Evolutionary conservation across 495 filamentous ascomycete genomes (phyloP), one percentile per base, ranked within the genome.

Genomic region (Neurospora intermedia): DNA sequence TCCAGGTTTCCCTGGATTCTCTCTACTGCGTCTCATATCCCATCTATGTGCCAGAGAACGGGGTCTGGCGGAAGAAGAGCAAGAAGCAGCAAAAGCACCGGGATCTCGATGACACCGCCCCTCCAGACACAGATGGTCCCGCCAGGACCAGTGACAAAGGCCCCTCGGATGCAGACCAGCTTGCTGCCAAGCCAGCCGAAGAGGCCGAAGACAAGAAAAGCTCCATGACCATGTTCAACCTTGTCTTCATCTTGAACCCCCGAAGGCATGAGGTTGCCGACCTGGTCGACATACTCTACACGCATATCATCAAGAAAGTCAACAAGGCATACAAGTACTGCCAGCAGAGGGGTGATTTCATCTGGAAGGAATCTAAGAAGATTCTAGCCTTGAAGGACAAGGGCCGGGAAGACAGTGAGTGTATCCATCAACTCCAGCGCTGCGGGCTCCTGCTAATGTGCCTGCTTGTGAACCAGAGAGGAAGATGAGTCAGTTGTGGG

Each of bases 181-280:
- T 78, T 27, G 72, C 77, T 23, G 71, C 74, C 48, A 85, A 84
- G 73, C 76, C 79, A 3, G 74, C 76, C 46, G 78, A 85, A 7
- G 87, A 88, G 71, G 79, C 79, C 38, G 84, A 89, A 74, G 88
- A 91, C 76, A 86, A 86, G 77, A 84, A 81, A 75, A 83, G 81
- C 69, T 83, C 82, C 59, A 94, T 99, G 92, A 94, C 89, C 31
- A 97, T 98, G 94, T 99, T 99, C 80, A 94, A 98, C 82, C 88
- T 98, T 43, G 93, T 97, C 16, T 98, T 98, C 82, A 92, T 97
- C 43, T 82, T 97, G 69, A 90, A 92, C 77, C 91, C 93, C 4
- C 91, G 92, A 45, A 86, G 90, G 69, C 82, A 92, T 54, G 93
- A 96, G 80, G 91, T 91, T 76, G 90, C 91, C 69, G 83, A 90